Conservation (phyloP, 345 rosid species). For the Nasturtium officinale region DNA sequence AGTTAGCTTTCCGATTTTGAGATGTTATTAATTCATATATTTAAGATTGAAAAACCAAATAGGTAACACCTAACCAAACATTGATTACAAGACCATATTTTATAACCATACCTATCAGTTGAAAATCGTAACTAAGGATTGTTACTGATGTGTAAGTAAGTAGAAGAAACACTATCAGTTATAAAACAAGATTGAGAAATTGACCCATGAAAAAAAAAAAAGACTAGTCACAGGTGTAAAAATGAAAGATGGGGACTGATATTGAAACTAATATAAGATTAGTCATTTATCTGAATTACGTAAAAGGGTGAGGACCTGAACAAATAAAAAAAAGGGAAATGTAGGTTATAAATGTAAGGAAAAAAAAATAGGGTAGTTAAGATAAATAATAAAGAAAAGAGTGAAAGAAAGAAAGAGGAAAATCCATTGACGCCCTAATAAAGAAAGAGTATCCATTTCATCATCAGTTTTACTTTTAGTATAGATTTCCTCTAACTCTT, state of each 20-base stretch:
- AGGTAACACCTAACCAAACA: background rate
- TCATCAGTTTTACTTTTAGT: no score
- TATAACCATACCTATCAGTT: background rate
- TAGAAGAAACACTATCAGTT: background rate
- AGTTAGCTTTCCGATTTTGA: slow-evolving; percentile 1
- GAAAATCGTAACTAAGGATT: background rate
- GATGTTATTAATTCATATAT: background rate
- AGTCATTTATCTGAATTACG: background rate
- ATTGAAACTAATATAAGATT: background rate
- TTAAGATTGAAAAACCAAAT: background rate
- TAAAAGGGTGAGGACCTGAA: background rate
- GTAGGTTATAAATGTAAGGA: background rate
- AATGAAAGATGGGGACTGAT: background rate
- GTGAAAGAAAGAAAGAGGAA: slow-evolving; percentile 29
- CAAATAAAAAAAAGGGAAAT: no score
- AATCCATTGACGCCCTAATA: slow-evolving; percentile 44
- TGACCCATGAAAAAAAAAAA: no score
- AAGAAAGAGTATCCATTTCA: no score
- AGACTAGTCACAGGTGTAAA: background rate
- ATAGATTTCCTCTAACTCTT: no score
- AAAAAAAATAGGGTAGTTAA: background rate
- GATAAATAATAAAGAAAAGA: slow-evolving; percentile 6
- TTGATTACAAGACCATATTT: background rate
- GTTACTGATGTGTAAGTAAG: background rate
- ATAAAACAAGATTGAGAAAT: background rate